Evolutionary conservation across 352 stramenopile species (phyloP).

Genomic region (Globisporangium irregulare): DNA sequence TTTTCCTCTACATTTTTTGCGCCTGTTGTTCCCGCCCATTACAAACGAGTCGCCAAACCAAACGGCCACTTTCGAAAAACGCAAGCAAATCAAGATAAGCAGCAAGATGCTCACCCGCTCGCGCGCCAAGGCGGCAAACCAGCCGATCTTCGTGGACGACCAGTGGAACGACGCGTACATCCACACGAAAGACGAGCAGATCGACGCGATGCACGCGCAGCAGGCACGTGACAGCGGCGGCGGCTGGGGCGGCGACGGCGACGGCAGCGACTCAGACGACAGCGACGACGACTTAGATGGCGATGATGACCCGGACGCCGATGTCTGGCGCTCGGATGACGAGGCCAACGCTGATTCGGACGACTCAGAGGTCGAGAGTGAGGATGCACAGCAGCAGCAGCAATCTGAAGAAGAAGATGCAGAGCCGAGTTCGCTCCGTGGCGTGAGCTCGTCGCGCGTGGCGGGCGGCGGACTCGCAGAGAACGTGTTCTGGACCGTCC

Average conservation of each 20-base stretch:
- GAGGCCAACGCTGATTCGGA: slow-evolving; percentile 15
- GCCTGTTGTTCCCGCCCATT: background rate
- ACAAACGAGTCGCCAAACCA: background rate
- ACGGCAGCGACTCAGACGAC: slow-evolving; percentile 24
- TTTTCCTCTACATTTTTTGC: too few species aligned
- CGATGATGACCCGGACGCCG: slow-evolving; percentile 19
- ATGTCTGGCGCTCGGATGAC: slow-evolving; percentile 23
- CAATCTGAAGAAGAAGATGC: slow-evolving; percentile 19
- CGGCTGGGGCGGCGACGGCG: slow-evolving; percentile 24
- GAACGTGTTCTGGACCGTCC: slow-evolving; percentile 60
- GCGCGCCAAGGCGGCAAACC: slow-evolving; percentile 54
- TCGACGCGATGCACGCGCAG: slow-evolving; percentile 63
- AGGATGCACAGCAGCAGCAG: slow-evolving; percentile 7
- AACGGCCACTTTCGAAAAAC: background rate
- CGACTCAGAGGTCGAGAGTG: slow-evolving; percentile 11
- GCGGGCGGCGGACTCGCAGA: slow-evolving; percentile 33
- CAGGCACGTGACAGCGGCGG: slow-evolving; percentile 39
- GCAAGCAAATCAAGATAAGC: background rate
- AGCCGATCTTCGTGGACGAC: slow-evolving; percentile 79
- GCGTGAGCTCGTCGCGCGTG: slow-evolving; percentile 25
- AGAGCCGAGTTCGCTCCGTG: background rate
- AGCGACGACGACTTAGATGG: slow-evolving; percentile 32
- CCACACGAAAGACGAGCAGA: slow-evolving; percentile 80
- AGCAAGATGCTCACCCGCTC: slow-evolving; percentile 63
- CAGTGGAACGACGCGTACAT: slow-evolving; percentile 85